phyloP scores from a whole-genome alignment of 202 grass and related monocot genomes.

The Schoenoplectus triqueter region DNA sequence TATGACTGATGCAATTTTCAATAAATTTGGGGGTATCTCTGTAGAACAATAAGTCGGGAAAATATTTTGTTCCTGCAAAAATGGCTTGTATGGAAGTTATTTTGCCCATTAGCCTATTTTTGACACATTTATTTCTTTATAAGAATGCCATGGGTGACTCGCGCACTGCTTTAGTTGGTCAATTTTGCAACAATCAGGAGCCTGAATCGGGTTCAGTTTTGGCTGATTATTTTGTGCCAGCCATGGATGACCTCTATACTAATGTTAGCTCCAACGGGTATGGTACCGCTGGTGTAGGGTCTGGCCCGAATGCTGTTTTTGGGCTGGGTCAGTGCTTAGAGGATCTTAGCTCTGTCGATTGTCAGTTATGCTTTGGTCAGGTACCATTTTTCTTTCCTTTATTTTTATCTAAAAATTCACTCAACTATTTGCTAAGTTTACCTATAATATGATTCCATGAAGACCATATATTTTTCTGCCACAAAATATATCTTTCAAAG shows the following conservation, averaged over 20 bases:
- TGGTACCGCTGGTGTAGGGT: slow-evolving; percentile 55
- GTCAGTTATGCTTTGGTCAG: slow-evolving; percentile 76
- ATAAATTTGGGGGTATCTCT: background rate
- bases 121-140: slow-evolving; percentile 39
- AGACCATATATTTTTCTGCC: background rate
- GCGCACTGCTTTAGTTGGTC: slow-evolving; percentile 46
- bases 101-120: slow-evolving; percentile 25
- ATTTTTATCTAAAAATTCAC: background rate
- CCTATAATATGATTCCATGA: no score
- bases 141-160: slow-evolving; percentile 43
- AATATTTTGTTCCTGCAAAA: background rate
- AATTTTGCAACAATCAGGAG: slow-evolving; percentile 36
- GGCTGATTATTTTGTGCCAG: slow-evolving; percentile 62
- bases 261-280: slow-evolving; percentile 63
- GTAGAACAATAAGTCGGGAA: background rate
- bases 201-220: slow-evolving; percentile 49
- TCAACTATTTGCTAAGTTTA: no score
- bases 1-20: background rate
- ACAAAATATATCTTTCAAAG: background rate
- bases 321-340: slow-evolving; percentile 69
- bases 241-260: slow-evolving; percentile 76
- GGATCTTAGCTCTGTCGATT: slow-evolving; percentile 71
- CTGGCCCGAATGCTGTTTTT: slow-evolving; percentile 60
- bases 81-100: slow-evolving; percentile 4
- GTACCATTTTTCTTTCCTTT: slow-evolving; percentile 9